phyloP scores from a whole-genome alignment of 768 basidiomycete species.

The Termitomyces sp. region DNA sequence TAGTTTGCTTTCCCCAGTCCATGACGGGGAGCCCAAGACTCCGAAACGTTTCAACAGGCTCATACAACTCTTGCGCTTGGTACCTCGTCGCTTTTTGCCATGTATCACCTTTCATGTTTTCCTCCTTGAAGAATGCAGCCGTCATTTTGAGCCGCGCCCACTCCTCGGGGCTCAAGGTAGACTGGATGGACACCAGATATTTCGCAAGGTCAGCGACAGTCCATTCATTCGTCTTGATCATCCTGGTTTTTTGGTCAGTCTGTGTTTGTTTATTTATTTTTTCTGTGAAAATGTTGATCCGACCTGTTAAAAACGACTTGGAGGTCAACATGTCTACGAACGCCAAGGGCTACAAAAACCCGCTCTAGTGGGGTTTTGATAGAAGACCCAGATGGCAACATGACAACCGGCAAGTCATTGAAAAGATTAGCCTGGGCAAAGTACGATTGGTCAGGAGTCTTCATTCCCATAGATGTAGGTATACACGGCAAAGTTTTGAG shows the following conservation, averaged over 20 bases:
- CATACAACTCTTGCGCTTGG: conserved; percentile 77
- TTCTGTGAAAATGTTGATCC: conserved; percentile 11
- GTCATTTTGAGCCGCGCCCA: conserved; percentile 59
- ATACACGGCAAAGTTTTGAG: conserved; percentile 57
- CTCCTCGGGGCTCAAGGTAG: conserved; percentile 44
- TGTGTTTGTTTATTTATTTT: background rate
- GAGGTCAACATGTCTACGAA: conserved; percentile 88
- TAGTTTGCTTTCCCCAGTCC: conserved; percentile 78
- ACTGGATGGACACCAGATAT: conserved; percentile 83
- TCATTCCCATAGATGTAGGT: conserved; percentile 74
- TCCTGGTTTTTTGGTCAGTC: conserved; percentile 37
- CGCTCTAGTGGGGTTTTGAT: conserved; percentile 75
- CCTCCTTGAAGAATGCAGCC: conserved; percentile 74
- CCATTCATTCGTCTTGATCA: conserved; percentile 91
- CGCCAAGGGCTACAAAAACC: conserved; percentile 69
- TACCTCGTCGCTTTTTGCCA: conserved; percentile 42
- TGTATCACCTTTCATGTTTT: conserved; percentile 25
- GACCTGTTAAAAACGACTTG: conserved; percentile 91
- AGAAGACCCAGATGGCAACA: conserved; percentile 55
- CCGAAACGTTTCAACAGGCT: conserved; percentile 72
- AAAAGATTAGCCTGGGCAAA: conserved; percentile 87
- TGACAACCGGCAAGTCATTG: conserved; percentile 81
- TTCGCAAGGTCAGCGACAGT: conserved; percentile 79
- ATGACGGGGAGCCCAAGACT: conserved; percentile 76
- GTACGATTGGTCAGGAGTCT: conserved; percentile 69